Conservation (phyloP, 2,329 filamentous ascomycete species). For the Pseudogymnoascus sp. region DNA sequence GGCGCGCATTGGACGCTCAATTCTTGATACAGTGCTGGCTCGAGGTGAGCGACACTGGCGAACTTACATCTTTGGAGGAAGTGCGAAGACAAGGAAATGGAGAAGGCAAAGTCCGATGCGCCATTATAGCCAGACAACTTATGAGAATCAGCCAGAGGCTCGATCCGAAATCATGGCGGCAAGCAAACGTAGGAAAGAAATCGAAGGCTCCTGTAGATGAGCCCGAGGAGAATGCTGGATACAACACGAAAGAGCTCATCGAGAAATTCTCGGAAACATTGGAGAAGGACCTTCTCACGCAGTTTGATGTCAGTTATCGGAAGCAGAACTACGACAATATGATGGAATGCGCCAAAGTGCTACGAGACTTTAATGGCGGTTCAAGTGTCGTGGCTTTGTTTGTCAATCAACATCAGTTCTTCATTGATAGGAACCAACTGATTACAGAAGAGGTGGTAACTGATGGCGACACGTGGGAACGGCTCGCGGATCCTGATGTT, state of each 20-base stretch:
- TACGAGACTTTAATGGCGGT: slow-evolving; percentile 93
- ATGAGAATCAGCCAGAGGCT: slow-evolving; percentile 90
- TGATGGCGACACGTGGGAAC: slow-evolving; percentile 69
- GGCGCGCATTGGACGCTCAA: slow-evolving; percentile 83
- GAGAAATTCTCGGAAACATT: slow-evolving; percentile 95
- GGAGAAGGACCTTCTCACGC: slow-evolving; percentile 89
- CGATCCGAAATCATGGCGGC: slow-evolving; percentile 67
- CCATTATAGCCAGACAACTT: slow-evolving; percentile 86
- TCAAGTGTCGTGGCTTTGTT: slow-evolving; percentile 92
- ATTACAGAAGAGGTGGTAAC: slow-evolving; percentile 60
- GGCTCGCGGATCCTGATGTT: slow-evolving; percentile 85
- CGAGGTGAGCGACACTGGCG: slow-evolving; percentile 84
- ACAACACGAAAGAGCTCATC: slow-evolving; percentile 77
- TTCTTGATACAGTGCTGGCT: slow-evolving; percentile 97
- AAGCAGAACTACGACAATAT: slow-evolving; percentile 96
- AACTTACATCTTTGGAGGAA: slow-evolving; percentile 80
- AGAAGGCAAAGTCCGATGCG: slow-evolving; percentile 89
- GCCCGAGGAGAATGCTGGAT: slow-evolving; percentile 23
- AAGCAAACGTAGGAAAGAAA: slow-evolving; percentile 48
- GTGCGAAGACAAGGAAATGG: slow-evolving; percentile 76
- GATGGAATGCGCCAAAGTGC: slow-evolving; percentile 90
- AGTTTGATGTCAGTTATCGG: slow-evolving; percentile 96
- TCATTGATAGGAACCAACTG: slow-evolving; percentile 90
- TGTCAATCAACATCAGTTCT: slow-evolving; percentile 98
- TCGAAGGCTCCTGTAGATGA: slow-evolving; percentile 36